Base-by-base conservation (phyloP, 345 rosid genomes). In the Streptanthus diversifolius region DNA sequence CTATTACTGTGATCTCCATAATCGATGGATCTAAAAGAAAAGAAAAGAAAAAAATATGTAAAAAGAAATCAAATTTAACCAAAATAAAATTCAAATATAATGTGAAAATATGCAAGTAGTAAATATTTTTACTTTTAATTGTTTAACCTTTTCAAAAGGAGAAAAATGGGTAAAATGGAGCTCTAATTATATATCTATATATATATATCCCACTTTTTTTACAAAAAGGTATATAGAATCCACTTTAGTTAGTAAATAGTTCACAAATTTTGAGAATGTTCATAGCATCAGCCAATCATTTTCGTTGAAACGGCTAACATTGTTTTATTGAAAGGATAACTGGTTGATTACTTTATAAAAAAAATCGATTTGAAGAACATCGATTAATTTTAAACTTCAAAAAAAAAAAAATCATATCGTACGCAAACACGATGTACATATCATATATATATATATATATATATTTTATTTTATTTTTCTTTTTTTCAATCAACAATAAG, bases 1-100 rank as follows among this genome's bases (percentile, higher is more conserved):
- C 66, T n/a, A 77, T 36, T 37, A 87, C 90, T 52, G 82, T 52
- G 60, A 80, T 40, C 40, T 74, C 63, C 73, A 35, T 60, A 15
- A 27, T 15, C 3, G 69, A 66, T 57, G 76, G 53, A 70, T 70
- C 80, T 70, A 47, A 41, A 74, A n/a, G n/a, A n/a, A n/a, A n/a
- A n/a, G n/a, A n/a, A n/a, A n/a, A n/a, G n/a, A n/a, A n/a, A n/a
- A n/a, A n/a, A n/a, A n/a, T n/a, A n/a, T n/a, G n/a, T n/a, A n/a
- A n/a, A n/a, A n/a, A n/a, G n/a, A n/a, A n/a, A n/a, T n/a, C n/a
- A n/a, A n/a, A 62, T 55, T 76, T 13, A 18, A 66, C 33, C 59
- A 62, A 43, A 43, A 13, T n/a, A 43, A 61, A 43, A 39, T 40
- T 32, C 5, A 37, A 11, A 19, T 39, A 17, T 30, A 59, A 60